Base-by-base conservation (phyloP, 768 basidiomycete genomes). In the Hysterangium stoloniferum region DNA sequence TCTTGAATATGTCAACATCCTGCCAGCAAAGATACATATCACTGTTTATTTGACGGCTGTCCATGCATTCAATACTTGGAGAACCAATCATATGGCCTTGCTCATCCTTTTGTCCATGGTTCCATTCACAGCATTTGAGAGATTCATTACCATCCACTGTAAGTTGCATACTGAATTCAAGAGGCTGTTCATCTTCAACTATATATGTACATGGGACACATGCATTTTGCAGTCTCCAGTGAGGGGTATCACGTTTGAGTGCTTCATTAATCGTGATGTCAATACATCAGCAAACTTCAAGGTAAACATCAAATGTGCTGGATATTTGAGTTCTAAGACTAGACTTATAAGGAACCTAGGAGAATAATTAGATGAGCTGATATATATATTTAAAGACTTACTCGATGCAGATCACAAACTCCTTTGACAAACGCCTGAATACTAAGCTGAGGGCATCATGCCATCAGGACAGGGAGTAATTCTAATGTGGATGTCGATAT, bases 191-290 rank as follows among this genome's bases (percentile, higher is more conserved):
- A 24, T 58, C 64, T 35, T 64, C 45, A 6, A 70, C 54, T 60
- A 65, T 57, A 43, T 71, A 69, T 15, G 51, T 52, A 53, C 72
- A 73, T 1, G 69, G 52, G 0, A 65, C 64, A 53, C 72, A 74
- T 0, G 62, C 55, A 47, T 71, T 61, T 28, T 56, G 22, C 2
- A 66, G 62, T 2, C 62, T 52, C 66, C 68, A 74, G 28, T 70
- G 34, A 34, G 24, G 5, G 0, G 44, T 36, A 43, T 67, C 56
- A 0, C 61, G 57, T 1, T 61, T 60, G n/a, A 74, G 59, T 5
- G 53, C 57, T 6, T 9, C 17, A 3, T 55, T 25, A 17, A 70
- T 57, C 1, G 38, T 48, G 1, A n/a, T 15, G 17, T 65, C 48
- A 15, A 69, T 59, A 0, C 1, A 9, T 0, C 54, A 52, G 0